Percentiles rank a stretch among this genome's conserved stretches.
Conservation (phyloP, 2,329 filamentous ascomycete genomes). For the Aspergillus sp. region DNA sequence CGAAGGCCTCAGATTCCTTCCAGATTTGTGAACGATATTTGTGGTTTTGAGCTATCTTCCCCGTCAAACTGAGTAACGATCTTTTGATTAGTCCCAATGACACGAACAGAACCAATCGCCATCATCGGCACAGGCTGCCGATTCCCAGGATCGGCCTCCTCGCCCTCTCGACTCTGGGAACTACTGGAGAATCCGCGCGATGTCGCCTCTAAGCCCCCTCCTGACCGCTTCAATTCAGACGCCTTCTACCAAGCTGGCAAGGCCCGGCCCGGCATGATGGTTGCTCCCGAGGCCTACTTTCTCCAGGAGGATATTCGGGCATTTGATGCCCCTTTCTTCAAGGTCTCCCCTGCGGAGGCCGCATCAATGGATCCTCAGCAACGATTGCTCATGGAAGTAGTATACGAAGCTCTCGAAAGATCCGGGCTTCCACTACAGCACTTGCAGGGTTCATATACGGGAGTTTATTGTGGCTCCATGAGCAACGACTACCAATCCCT, state of each 20-base stretch:
- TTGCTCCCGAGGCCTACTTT: neutral
- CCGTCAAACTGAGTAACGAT: rapidly evolving
- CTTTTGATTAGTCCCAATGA: neutral
- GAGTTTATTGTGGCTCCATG: conserved; percentile 22
- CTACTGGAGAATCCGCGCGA: conserved; percentile 1
- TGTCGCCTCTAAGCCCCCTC: neutral
- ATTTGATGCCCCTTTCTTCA: conserved; percentile 29
- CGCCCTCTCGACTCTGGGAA: conserved; percentile 5
- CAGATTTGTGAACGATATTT: no score
- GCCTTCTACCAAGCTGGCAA: neutral
- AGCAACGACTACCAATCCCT: conserved; percentile 26
- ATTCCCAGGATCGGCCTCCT: neutral
- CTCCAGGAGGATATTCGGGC: neutral
- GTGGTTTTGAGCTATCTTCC: no score
- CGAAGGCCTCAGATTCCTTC: no score
- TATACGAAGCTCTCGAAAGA: conserved; percentile 42
- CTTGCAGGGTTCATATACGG: conserved; percentile 25
- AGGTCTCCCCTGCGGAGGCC: conserved; percentile 22
- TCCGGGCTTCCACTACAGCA: conserved; percentile 18
- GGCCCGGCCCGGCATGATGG: neutral
- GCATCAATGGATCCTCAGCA: conserved; percentile 38
- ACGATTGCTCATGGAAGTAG: conserved; percentile 33
- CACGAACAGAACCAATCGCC: neutral
- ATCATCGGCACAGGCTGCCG: conserved; percentile 8
- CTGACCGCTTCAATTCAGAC: neutral